phyloP scores from a whole-genome alignment of 2,329 filamentous ascomycete genomes.

The Aspergillus calidoustus region DNA sequence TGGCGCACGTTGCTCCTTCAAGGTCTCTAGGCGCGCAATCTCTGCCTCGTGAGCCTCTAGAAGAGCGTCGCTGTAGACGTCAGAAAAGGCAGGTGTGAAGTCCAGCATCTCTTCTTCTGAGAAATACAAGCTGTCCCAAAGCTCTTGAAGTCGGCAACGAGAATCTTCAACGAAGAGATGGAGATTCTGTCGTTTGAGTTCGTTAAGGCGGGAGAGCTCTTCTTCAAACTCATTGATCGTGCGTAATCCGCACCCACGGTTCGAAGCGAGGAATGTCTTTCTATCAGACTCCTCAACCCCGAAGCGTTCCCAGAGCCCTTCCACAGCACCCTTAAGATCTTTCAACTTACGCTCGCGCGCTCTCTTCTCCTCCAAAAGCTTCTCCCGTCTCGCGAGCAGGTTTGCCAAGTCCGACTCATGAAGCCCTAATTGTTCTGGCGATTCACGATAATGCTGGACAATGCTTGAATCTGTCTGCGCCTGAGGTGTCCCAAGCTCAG shows the following conservation, averaged over 20 bases:
- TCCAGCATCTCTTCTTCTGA: conserved; percentile 99
- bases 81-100: conserved; percentile 94
- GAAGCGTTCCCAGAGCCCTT: conserved; percentile 85
- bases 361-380: conserved; percentile 85
- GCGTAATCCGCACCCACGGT: conserved; percentile 86
- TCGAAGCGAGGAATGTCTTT: conserved; percentile 81
- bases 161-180: conserved; percentile 96
- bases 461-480: conserved; percentile 87
- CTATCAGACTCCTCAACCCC: conserved; percentile 81
- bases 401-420: conserved; percentile 82
- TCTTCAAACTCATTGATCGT: conserved; percentile 97
- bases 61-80: conserved; percentile 94
- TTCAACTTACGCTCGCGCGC: conserved; percentile 76
- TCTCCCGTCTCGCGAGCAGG: conserved; percentile 76
- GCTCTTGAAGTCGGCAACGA: conserved; percentile 83
- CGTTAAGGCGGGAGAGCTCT: conserved; percentile 81
- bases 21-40: conserved; percentile 76
- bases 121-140: conserved; percentile 94
- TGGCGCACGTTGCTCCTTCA: conserved; percentile 86
- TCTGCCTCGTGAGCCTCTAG: conserved; percentile 94
- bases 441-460: conserved; percentile 85
- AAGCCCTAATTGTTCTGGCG: conserved; percentile 90
- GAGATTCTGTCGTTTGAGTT: conserved; percentile 92
- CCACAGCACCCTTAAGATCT: conserved; percentile 77
- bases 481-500: conserved; percentile 90